These are phyloP conservation scores for Solanum tarijense DNA, from an alignment of 257 asterid species.

Conservation along the genomic window DNA sequence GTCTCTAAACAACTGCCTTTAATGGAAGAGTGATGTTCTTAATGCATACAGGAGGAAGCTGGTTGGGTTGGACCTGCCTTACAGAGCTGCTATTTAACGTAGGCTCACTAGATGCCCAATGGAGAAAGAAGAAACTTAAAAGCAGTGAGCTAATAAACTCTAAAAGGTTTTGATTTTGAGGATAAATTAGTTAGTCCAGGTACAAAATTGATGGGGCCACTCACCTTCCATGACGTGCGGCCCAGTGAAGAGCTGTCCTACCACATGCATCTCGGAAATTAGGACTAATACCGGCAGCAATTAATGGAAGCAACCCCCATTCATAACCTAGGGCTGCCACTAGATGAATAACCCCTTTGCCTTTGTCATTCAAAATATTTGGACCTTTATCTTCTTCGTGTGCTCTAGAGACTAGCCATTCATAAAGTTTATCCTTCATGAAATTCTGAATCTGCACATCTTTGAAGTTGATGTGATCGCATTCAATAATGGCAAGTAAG, in stretches of 20 bases:
- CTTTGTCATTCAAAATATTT: slow-evolving; percentile 15
- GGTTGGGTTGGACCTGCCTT: not conserved
- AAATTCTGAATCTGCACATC: slow-evolving; percentile 7
- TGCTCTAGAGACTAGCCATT: slow-evolving; percentile 16
- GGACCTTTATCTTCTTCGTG: slow-evolving; percentile 19
- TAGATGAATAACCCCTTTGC: slow-evolving; percentile 22
- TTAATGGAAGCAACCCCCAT: slow-evolving; percentile 14
- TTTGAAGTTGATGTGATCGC: not conserved
- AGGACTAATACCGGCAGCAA: slow-evolving; percentile 10
- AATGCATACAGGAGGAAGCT: not conserved
- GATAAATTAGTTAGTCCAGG: not conserved
- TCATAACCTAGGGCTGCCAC: slow-evolving; percentile 21
- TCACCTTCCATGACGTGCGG: slow-evolving; percentile 18
- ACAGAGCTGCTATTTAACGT: not conserved
- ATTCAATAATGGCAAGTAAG: not conserved
- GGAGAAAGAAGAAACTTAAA: not conserved
- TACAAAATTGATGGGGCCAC: not conserved
- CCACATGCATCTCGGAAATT: slow-evolving; percentile 25
- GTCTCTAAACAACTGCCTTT: not conserved
- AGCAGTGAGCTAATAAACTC: not conserved
- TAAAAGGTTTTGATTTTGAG: not conserved
- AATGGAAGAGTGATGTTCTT: not conserved
- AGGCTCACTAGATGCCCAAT: not conserved
- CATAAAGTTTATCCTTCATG: slow-evolving; percentile 13
- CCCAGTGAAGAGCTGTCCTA: slow-evolving; percentile 30